Conservation (phyloP, 352 stramenopile species). For the Pythium inflatum region DNA sequence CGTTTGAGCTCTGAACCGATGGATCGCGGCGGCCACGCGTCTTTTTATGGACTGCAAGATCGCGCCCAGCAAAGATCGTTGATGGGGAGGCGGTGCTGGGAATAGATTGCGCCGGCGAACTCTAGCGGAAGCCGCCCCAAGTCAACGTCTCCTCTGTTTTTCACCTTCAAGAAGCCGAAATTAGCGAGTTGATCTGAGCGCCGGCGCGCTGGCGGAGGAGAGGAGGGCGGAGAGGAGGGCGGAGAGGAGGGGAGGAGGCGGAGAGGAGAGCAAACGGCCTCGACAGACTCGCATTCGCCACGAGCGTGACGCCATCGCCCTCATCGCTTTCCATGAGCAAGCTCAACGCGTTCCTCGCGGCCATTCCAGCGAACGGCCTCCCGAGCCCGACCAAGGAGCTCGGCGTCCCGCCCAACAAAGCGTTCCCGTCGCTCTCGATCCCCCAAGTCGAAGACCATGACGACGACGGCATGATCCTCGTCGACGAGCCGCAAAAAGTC, state of each 20-base stretch:
- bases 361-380: conserved; percentile 64
- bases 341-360: conserved; percentile 77
- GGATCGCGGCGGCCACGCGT: not conserved
- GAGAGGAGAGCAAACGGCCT: too few relatives aligned
- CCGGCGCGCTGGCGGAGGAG: too few relatives aligned
- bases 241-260: not conserved
- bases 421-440: conserved; percentile 32
- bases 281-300: conserved; percentile 16
- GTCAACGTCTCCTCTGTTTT: too few relatives aligned
- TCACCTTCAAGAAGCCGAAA: too few relatives aligned
- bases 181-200: too few relatives aligned
- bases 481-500: conserved; percentile 13
- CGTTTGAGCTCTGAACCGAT: conserved; percentile 23
- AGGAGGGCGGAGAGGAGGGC: not conserved
- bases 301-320: not conserved
- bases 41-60: too few relatives aligned
- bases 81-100: too few relatives aligned
- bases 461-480: conserved; percentile 3
- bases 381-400: conserved; percentile 34
- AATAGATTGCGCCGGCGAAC: too few relatives aligned
- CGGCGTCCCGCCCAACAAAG: conserved; percentile 13
- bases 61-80: too few relatives aligned
- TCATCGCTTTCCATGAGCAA: conserved; percentile 38
- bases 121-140: too few relatives aligned
- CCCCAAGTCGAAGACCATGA: conserved; percentile 6